Evolutionary conservation across 148 eudicot species (phyloP), one percentile per base, ranked within the genome.

Genomic region (Fagopyrum tataricum): DNA sequence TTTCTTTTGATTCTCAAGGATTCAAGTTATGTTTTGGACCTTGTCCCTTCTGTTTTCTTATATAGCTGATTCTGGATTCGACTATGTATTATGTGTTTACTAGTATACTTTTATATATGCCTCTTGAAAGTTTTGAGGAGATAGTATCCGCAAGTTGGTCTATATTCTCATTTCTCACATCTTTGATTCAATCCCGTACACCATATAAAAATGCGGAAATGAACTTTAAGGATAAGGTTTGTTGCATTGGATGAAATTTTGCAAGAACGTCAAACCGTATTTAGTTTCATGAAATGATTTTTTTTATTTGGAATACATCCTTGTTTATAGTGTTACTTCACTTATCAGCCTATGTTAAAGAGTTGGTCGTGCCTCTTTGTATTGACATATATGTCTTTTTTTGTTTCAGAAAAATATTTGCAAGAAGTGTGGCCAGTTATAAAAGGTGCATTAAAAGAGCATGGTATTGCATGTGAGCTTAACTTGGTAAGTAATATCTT

Each of bases 401-500:
- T 17, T 74, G 20, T 49, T 53, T 44, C 81, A 90, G 96, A 90
- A 46, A 88, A 84, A 64, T 90, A 90, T 73, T 78, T 90, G 87
- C 96, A 90, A 84, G 92, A 90, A 55, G 86, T 82, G 72, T 90
- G 92, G 92, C 88, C 92, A n/a, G 78, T 78, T 3, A 86, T 88
- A 2, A 88, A 78, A 75, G 78, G 87, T 72, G 92, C 96, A 15
- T 64, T 90, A 71, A 86, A 82, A 76, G 92, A 82, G 74, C 78
- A 86, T 76, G 96, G 90, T 56, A 73, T 90, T 75, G 46, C 84
- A 20, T 82, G 86, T 48, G 90, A 90, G 76, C 88, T 90, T 15
- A 88, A 90, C 81, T 82, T 90, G 92, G 96, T 90, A 44, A 75
- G 78, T 67, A 23, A 48, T 0, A 52, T 69, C 18, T 51, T 62